Evolutionary conservation across 2,329 filamentous ascomycete genomes (phyloP).

Genomic region (Ampelomyces quisqualis): DNA sequence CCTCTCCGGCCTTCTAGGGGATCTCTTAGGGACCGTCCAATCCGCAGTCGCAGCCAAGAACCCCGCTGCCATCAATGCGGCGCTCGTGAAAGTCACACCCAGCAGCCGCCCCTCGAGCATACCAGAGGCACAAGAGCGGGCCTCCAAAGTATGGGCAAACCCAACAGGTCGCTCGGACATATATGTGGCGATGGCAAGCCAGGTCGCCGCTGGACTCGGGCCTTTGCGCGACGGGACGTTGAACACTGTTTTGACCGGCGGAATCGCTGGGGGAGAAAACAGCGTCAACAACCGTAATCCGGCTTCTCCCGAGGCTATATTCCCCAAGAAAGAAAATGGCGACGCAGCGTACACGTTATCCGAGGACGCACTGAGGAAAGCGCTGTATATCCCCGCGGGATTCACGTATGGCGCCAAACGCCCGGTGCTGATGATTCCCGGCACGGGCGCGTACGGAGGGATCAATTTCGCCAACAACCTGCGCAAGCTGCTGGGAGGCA

Average conservation of each 20-base stretch:
- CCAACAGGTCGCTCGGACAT: slow-evolving; percentile 19
- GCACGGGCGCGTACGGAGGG: slow-evolving; percentile 54
- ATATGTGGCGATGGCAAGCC: slow-evolving; percentile 21
- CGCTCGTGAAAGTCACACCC: slow-evolving; percentile 17
- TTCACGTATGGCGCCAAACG: slow-evolving; percentile 50
- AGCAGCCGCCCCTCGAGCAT: slow-evolving; percentile 19
- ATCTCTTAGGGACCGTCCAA: slow-evolving; percentile 13
- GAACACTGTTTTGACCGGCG: slow-evolving; percentile 11
- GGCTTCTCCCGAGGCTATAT: slow-evolving; percentile 29
- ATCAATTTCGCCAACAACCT: slow-evolving; percentile 51
- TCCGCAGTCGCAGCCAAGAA: slow-evolving; percentile 18
- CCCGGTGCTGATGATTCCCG: slow-evolving; percentile 56
- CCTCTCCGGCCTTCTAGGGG: slow-evolving; percentile 12
- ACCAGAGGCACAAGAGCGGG: slow-evolving; percentile 8
- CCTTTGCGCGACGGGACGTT: slow-evolving; percentile 19
- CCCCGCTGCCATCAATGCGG: slow-evolving; percentile 11
- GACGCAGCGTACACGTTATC: slow-evolving; percentile 54
- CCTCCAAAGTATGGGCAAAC: slow-evolving; percentile 18
- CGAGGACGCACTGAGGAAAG: slow-evolving; percentile 52
- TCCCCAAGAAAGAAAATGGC: slow-evolving; percentile 38
- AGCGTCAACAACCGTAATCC: slow-evolving; percentile 28
- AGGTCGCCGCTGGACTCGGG: slow-evolving; percentile 21
- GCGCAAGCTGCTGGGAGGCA: slow-evolving; percentile 49
- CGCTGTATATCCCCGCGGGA: slow-evolving; percentile 53
- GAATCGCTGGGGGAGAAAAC: slow-evolving; percentile 22